Evolutionary conservation across 805 yeast genomes (phyloP).

Genomic region (Scheffersomyces coipomensis): DNA sequence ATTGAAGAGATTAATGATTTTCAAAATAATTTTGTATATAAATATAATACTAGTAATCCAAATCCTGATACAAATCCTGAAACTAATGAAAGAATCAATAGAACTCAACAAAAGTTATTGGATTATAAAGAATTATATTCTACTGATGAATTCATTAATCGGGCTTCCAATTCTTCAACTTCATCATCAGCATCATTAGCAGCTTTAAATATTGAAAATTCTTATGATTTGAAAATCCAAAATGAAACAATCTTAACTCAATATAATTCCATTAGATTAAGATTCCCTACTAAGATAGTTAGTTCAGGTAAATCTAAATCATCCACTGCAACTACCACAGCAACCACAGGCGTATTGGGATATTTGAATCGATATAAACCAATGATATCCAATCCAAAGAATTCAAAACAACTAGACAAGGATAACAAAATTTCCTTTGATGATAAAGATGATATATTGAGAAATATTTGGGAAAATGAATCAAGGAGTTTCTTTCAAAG

Average conservation of each 20-base stretch:
- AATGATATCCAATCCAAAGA: too few species aligned
- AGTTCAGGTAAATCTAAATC: too few species aligned
- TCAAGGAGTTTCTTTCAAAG: slow-evolving; percentile 3
- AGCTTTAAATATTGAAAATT: slow-evolving; percentile 1
- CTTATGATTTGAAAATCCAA: slow-evolving; percentile 29
- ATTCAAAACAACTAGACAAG: too few species aligned
- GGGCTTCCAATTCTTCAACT: not conserved
- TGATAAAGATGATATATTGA: slow-evolving; percentile 9
- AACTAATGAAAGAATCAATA: slow-evolving; percentile 11
- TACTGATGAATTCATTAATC: slow-evolving; percentile 1
- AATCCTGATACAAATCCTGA: slow-evolving; percentile 4
- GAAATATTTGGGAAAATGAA: slow-evolving; percentile 12
- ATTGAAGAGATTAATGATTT: slow-evolving; percentile 27
- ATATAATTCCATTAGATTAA: slow-evolving; percentile 34
- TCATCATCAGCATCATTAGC: not conserved
- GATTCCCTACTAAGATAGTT: slow-evolving; percentile 27
- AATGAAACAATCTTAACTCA: slow-evolving; percentile 35
- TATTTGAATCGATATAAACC: slow-evolving; percentile 16
- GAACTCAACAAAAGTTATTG: slow-evolving; percentile 34
- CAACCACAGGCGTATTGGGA: slow-evolving; percentile 26
- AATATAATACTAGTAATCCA: slow-evolving; percentile 11
- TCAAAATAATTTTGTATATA: slow-evolving; percentile 28
- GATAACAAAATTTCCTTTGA: slow-evolving; percentile 3
- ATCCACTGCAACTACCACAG: not conserved
- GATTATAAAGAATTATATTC: slow-evolving; percentile 30